Evolutionary conservation across 2,329 filamentous ascomycete genomes (phyloP).

Genomic region (Venturia asperata): DNA sequence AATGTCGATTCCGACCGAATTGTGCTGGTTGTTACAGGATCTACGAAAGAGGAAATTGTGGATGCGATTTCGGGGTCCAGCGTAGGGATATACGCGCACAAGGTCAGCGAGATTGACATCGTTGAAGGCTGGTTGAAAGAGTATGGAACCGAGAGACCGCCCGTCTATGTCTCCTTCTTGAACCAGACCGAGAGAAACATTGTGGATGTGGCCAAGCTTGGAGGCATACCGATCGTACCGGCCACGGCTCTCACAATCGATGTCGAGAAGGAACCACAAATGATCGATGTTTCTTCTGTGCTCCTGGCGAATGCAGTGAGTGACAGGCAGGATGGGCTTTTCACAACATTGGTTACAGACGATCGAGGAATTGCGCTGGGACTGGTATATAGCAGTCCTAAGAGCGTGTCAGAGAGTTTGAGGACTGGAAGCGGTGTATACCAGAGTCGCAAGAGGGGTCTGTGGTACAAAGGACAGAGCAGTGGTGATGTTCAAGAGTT

Average conservation of each 20-base stretch:
- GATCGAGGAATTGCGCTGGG: slow-evolving; percentile 78
- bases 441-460: slow-evolving; percentile 86
- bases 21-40: slow-evolving; percentile 46
- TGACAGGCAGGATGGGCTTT: slow-evolving; percentile 74
- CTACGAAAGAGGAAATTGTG: slow-evolving; percentile 36
- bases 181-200: slow-evolving; percentile 35
- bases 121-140: slow-evolving; percentile 42
- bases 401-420: slow-evolving; percentile 81
- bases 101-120: slow-evolving; percentile 35
- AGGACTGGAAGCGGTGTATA: slow-evolving; percentile 80
- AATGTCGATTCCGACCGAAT: slow-evolving; percentile 50
- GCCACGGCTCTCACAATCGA: slow-evolving; percentile 63
- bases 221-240: slow-evolving; percentile 64
- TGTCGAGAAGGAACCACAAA: slow-evolving; percentile 48
- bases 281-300: slow-evolving; percentile 62
- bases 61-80: slow-evolving; percentile 25
- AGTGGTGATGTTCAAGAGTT: slow-evolving; percentile 92
- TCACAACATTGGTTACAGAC: slow-evolving; percentile 86
- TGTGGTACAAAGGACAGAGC: slow-evolving; percentile 95
- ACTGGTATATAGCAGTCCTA: slow-evolving; percentile 87
- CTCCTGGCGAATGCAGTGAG: slow-evolving; percentile 69
- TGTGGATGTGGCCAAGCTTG: slow-evolving; percentile 37
- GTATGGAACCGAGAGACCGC: slow-evolving; percentile 42
- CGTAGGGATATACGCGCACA: slow-evolving; percentile 25
- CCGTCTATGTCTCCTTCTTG: slow-evolving; percentile 45